Evolutionary conservation across 2,329 filamentous ascomycete genomes (phyloP), one percentile per base, ranked within the genome.

Genomic region (Ophiocordyceps camponoti-leonardi): DNA sequence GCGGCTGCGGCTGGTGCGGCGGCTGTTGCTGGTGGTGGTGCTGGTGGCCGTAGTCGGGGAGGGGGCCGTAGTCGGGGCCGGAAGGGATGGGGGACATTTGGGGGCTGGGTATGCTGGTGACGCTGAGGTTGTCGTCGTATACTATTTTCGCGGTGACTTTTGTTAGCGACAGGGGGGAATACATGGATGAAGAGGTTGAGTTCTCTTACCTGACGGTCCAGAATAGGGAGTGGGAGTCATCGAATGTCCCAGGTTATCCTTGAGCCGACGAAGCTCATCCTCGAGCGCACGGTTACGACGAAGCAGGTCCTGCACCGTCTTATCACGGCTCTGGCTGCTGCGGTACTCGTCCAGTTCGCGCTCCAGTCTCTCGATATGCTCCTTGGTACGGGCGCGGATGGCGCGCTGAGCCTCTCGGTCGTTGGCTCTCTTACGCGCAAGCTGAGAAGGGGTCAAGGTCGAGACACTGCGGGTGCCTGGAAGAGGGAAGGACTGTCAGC

Each of bases 371-470:
- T 92, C 85, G 55, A 94, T 94, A 60, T 86, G 83, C 56, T 83
- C 77, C 66, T 87, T 90, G 37, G 87, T 94, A 54, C 87, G 75
- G 61, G 87, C 84, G 44, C 87, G 73, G 51, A 94, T 94, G 40
- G 84, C 85, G 44, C 87, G 76, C 65, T 94, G 87, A 40, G 87
- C 87, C 63, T 94, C 86, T 49, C 87, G 77, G 61, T 94, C 87
- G 66, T 94, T 94, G 56, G 86, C 85, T 51, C 88, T 75, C 68
- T 94, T 95, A 62, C 87, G 83, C 28, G 83, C 85, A 48, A 94
- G 75, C 64, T 94, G 88, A 49, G 88, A 83, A 6, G 86, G 83
- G 12, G 86, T 93, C 58, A 94, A 72, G 56, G 84, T 90, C 51
- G 86, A 86, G 46, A 94, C 87, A 51, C 84, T 87, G 52, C 86